Evolutionary conservation across 257 asterid genomes (phyloP).

Genomic region (Capsicum chinense): DNA sequence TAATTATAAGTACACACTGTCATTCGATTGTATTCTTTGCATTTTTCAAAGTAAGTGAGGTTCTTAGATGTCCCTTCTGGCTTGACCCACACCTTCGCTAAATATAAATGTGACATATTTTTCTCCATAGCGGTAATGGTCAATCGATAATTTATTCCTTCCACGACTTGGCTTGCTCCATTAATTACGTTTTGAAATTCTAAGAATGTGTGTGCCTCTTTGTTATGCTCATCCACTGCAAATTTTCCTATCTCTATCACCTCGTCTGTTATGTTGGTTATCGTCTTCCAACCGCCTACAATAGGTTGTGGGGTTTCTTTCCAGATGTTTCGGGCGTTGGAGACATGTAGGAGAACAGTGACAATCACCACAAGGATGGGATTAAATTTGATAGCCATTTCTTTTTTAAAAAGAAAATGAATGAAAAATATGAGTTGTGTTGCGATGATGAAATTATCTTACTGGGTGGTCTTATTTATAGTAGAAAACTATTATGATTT

Average conservation of each 20-base stretch:
- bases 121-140: slow-evolving; percentile 33
- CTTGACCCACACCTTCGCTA: slow-evolving; percentile 37
- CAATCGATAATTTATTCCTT: slow-evolving; percentile 40
- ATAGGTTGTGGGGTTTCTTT: too few species aligned
- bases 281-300: slow-evolving; percentile 32
- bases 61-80: slow-evolving; percentile 27
- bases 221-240: slow-evolving; percentile 49
- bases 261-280: slow-evolving; percentile 34
- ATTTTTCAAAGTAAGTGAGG: slow-evolving; percentile 41
- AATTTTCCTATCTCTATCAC: slow-evolving; percentile 31
- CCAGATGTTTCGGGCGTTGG: slow-evolving; percentile 2
- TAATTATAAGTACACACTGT: neutral
- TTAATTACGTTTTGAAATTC: slow-evolving; percentile 32
- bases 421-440: neutral
- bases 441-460: neutral
- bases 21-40: neutral
- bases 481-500: neutral
- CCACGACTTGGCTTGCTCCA: slow-evolving; percentile 39
- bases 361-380: slow-evolving; percentile 1
- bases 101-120: neutral
- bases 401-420: neutral
- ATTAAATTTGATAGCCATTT: slow-evolving; percentile 33
- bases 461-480: neutral
- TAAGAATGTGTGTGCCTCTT: slow-evolving; percentile 24
- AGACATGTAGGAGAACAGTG: slow-evolving; percentile 19